Evolutionary conservation across 805 yeast species (phyloP).

Genomic region (Trichomonascus vanleenenianus): DNA sequence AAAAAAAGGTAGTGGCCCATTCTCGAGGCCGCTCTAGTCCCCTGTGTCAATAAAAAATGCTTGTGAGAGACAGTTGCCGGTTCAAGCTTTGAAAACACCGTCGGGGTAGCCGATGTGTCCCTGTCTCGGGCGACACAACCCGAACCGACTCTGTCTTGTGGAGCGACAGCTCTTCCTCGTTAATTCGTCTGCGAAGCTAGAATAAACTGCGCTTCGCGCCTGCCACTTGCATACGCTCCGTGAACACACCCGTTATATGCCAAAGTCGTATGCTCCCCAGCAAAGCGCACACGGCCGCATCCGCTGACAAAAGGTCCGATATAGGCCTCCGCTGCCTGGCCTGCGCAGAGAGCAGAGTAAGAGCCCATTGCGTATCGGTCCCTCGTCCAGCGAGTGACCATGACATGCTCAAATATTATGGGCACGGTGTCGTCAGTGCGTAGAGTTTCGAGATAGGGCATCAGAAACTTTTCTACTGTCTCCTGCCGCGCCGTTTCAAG

Average conservation of each 20-base stretch:
- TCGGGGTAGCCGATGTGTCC: too few species aligned
- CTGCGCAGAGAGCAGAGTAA: conserved; percentile 37
- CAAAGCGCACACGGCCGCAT: conserved; percentile 38
- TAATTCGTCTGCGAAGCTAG: conserved; percentile 6
- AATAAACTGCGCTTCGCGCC: conserved; percentile 43
- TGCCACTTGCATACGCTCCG: conserved; percentile 80
- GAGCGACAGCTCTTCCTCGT: too few species aligned
- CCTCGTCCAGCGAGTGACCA: conserved; percentile 57
- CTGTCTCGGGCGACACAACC: too few species aligned
- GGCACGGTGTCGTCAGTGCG: conserved; percentile 17
- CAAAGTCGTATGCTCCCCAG: conserved; percentile 81
- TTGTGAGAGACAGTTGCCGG: too few species aligned
- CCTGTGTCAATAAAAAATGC: too few species aligned
- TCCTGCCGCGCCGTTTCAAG: conserved; percentile 40
- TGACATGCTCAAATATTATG: conserved; percentile 4
- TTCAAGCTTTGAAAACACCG: too few species aligned
- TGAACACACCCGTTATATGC: conserved; percentile 92
- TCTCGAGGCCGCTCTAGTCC: too few species aligned
- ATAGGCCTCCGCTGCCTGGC: conserved; percentile 8
- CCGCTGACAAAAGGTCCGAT: conserved; percentile 2
- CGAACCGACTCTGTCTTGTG: too few species aligned
- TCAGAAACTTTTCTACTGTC: conserved; percentile 47
- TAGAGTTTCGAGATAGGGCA: conserved; percentile 39
- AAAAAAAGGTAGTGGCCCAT: too few species aligned
- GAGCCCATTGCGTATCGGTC: conserved; percentile 69